phyloP scores from a whole-genome alignment of 2,329 filamentous ascomycete genomes.

The Zymoseptoria ardabiliae region DNA sequence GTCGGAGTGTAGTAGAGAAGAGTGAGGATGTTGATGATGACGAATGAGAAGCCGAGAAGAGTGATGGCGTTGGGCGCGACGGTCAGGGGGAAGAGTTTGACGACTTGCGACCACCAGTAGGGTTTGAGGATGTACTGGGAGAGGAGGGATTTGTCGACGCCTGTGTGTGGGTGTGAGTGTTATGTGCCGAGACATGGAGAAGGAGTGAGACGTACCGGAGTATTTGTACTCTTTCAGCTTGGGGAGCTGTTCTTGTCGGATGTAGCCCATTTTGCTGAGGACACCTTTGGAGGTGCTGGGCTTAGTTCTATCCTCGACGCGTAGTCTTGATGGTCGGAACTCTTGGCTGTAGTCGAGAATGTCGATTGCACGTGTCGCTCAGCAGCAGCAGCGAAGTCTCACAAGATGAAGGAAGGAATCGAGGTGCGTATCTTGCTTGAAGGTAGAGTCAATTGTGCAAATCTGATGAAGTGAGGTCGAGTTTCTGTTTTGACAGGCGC shows the following conservation, averaged over 20 bases:
- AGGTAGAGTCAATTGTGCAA: too few species aligned
- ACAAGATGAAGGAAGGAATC: not conserved
- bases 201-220: slow-evolving; percentile 25
- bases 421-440: too few species aligned
- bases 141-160: slow-evolving; percentile 80
- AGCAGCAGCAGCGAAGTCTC: not conserved
- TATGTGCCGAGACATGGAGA: not conserved
- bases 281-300: not conserved
- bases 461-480: not conserved
- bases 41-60: slow-evolving; percentile 79
- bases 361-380: not conserved
- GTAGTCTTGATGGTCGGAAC: not conserved
- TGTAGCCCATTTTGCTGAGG: slow-evolving; percentile 73
- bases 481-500: not conserved
- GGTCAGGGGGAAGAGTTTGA: slow-evolving; percentile 86
- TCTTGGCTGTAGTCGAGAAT: not conserved
- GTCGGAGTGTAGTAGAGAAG: slow-evolving; percentile 94
- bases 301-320: not conserved
- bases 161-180: slow-evolving; percentile 21
- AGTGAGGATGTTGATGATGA: slow-evolving; percentile 82
- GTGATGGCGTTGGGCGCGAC: slow-evolving; percentile 83
- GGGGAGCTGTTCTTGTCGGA: slow-evolving; percentile 81
- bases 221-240: slow-evolving; percentile 95
- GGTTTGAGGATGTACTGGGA: slow-evolving; percentile 95
- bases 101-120: slow-evolving; percentile 92